phyloP scores from a whole-genome alignment of 306 rosid genomes.

The Prunus davidiana region DNA sequence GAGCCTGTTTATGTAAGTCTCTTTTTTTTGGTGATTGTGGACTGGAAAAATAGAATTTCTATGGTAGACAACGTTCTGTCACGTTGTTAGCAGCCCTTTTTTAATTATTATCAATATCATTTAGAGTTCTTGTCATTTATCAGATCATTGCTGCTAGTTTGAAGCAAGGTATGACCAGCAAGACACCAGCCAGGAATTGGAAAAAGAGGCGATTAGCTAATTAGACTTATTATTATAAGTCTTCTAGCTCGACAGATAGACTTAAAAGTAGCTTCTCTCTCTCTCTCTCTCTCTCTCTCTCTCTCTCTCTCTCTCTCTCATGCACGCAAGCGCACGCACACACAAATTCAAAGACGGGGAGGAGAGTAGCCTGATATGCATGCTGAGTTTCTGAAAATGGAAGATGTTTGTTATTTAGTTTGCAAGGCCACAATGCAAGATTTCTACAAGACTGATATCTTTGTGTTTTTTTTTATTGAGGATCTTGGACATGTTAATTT shows the following conservation, averaged over 20 bases:
- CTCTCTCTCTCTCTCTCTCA: not conserved
- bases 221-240: not conserved
- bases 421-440: not conserved
- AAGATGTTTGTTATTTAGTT: not conserved
- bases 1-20: slow-evolving; percentile 44
- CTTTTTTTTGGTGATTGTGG: not conserved
- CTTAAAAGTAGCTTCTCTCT: not conserved
- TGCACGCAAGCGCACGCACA: no score
- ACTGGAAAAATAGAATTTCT: no score
- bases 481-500: not conserved
- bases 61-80: no score
- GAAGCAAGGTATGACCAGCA: slow-evolving; percentile 27
- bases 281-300: not conserved
- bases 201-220: slow-evolving; percentile 11
- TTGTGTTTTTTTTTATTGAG: not conserved
- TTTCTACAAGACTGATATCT: not conserved
- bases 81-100: no score
- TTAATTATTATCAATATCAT: not conserved
- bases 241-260: not conserved
- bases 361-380: not conserved
- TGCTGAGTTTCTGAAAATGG: not conserved
- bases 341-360: not conserved
- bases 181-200: not conserved
- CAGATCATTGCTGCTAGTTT: slow-evolving; percentile 47
- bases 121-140: not conserved